These are phyloP conservation scores for Lentinula detonsa DNA, from an alignment of 768 basidiomycete species.

Conservation along the genomic window DNA sequence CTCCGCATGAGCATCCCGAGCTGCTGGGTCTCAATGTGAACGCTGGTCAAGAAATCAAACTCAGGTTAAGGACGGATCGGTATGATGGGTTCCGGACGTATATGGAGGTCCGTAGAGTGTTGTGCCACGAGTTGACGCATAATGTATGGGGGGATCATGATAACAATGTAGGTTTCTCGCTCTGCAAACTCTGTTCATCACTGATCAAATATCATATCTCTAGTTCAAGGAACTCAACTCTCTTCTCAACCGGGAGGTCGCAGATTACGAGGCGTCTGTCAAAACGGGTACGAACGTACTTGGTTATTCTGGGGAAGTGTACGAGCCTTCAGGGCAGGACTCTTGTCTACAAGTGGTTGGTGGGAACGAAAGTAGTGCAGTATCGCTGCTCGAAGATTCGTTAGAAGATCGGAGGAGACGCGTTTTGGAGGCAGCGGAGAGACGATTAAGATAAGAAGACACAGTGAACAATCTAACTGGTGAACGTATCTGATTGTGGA, in stretches of 20 bases:
- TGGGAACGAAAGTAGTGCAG: slow-evolving; percentile 21
- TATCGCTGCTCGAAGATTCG: slow-evolving; percentile 30
- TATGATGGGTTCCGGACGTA: slow-evolving; percentile 73
- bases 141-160: slow-evolving; percentile 72
- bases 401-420: slow-evolving; percentile 51
- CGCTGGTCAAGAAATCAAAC: slow-evolving; percentile 55
- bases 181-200: too few relatives aligned
- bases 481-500: slow-evolving; percentile 34
- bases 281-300: slow-evolving; percentile 52
- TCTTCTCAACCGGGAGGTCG: slow-evolving; percentile 65
- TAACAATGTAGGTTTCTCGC: slow-evolving; percentile 49
- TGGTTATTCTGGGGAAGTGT: slow-evolving; percentile 31
- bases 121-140: slow-evolving; percentile 76
- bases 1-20: slow-evolving; percentile 69
- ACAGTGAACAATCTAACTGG: slow-evolving; percentile 53
- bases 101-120: slow-evolving; percentile 54
- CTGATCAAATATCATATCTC: background rate
- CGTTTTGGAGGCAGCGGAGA: slow-evolving; percentile 55
- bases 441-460: slow-evolving; percentile 55
- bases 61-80: slow-evolving; percentile 61
- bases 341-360: slow-evolving; percentile 53
- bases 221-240: slow-evolving; percentile 78
- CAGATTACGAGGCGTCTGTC: slow-evolving; percentile 54
- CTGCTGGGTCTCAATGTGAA: slow-evolving; percentile 66
- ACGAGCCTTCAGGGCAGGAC: slow-evolving; percentile 52